Percentiles rank a stretch among this genome's conserved stretches.
phyloP scores from a whole-genome alignment of 495 filamentous ascomycete species.

The Jackrogersella multiformis region DNA sequence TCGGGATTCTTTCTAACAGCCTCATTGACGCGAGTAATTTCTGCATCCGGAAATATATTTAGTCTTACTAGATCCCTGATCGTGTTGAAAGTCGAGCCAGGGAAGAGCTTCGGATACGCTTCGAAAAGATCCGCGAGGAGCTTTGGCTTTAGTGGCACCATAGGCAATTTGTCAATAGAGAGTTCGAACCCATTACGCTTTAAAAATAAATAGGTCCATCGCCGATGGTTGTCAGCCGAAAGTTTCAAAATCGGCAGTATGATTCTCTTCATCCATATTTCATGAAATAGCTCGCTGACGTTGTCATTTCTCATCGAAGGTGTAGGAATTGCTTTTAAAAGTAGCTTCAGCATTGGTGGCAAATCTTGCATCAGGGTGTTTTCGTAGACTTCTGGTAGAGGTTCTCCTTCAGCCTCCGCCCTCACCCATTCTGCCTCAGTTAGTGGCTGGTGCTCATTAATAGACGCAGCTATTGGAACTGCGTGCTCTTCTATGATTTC shows the following conservation, averaged over 20 bases:
- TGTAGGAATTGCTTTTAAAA: constrained; percentile 1
- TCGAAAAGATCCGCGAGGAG: constrained; percentile 19
- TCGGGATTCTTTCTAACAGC: constrained; percentile 14
- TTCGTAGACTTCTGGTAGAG: constrained; percentile 6
- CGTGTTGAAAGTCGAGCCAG: constrained; percentile 15
- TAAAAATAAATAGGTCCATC: constrained; percentile 48
- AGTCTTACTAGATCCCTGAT: constrained; percentile 25
- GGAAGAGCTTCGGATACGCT: constrained; percentile 20
- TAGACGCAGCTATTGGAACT: constrained; percentile 47
- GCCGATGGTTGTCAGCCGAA: constrained; percentile 33
- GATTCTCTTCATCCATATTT: constrained; percentile 25
- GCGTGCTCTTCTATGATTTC: constrained; percentile 37
- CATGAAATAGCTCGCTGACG: background rate
- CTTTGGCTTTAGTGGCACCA: constrained; percentile 21
- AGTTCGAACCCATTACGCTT: constrained; percentile 26
- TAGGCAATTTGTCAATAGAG: constrained; percentile 33
- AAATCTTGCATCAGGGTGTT: background rate
- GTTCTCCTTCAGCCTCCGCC: constrained; percentile 20
- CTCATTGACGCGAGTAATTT: constrained; percentile 32
- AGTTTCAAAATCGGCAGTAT: constrained; percentile 29
- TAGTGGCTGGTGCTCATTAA: constrained; percentile 46
- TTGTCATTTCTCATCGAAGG: background rate
- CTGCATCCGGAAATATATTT: constrained; percentile 19
- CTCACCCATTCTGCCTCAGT: constrained; percentile 44
- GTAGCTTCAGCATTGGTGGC: constrained; percentile 13